Evolutionary conservation across 148 eudicot species (phyloP).

Genomic region (Amaranthus hypochondriacus): DNA sequence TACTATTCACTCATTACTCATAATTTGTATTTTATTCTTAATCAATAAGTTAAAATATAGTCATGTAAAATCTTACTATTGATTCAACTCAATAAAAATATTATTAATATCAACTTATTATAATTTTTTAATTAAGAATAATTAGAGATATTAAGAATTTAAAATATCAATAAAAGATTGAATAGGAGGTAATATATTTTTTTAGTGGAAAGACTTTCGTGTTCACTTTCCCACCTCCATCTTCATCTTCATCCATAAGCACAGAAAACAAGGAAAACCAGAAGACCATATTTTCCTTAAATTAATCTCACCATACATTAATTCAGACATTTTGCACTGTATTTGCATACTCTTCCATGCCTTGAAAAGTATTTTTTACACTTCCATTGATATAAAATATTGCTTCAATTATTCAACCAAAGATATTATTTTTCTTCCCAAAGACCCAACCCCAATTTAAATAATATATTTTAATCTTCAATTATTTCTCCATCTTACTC

Average conservation of each 20-base stretch:
- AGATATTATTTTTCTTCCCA: background rate
- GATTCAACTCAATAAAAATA: too few species aligned
- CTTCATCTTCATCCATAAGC: constrained; percentile 14
- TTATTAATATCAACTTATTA: too few species aligned
- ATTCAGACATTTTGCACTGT: background rate
- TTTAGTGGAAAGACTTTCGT: background rate
- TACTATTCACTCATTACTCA: too few species aligned
- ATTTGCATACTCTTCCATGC: background rate
- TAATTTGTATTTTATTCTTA: too few species aligned
- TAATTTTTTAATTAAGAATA: background rate
- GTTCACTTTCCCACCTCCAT: background rate
- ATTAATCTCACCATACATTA: background rate
- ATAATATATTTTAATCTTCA: background rate
- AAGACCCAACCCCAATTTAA: background rate
- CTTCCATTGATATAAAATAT: background rate
- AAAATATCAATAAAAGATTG: background rate
- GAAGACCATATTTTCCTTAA: background rate
- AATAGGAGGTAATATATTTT: background rate
- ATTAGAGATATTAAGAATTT: background rate
- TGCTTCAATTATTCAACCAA: background rate
- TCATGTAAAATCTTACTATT: too few species aligned
- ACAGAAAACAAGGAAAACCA: background rate
- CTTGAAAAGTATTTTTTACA: background rate
- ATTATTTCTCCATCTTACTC: background rate
- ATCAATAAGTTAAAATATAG: too few species aligned